phyloP scores from a whole-genome alignment of 371 early-diverging fungal species.

The Mortierella sp. region DNA sequence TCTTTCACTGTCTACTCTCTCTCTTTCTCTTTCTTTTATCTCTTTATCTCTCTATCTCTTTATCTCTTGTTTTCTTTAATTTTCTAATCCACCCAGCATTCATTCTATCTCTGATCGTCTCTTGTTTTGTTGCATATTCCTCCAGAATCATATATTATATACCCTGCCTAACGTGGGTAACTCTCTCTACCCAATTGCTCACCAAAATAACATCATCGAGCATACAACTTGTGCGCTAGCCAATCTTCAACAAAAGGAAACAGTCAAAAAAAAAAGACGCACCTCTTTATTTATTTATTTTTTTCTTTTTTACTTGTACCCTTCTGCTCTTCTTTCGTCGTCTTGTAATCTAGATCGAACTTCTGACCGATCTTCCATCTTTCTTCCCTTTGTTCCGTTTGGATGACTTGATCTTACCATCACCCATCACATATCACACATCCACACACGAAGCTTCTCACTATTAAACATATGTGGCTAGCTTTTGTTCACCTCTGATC shows the following conservation, averaged over 20 bases:
- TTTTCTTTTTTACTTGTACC: no score
- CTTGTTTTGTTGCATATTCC: not conserved
- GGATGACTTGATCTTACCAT: no score
- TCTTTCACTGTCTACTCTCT: not conserved
- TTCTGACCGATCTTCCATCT: no score
- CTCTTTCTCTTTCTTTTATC: not conserved
- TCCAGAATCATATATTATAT: not conserved
- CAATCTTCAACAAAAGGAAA: no score
- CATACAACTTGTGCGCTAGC: not conserved
- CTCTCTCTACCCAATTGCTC: not conserved
- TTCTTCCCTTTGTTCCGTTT: no score
- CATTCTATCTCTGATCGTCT: not conserved
- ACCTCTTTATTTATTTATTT: no score
- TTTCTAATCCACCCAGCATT: not conserved
- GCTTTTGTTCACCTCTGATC: not conserved
- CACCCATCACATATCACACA: no score
- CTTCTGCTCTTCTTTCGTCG: no score
- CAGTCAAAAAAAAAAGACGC: no score
- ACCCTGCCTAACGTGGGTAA: not conserved
- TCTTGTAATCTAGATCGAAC: no score
- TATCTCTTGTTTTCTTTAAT: not conserved
- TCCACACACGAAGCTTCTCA: no score
- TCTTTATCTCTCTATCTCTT: not conserved
- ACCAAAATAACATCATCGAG: constrained; percentile 5
- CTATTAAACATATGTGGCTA: not conserved